Evolutionary conservation across 371 early-diverging fungal genomes (phyloP).

Genomic region (Rhizopus arrhizus): DNA sequence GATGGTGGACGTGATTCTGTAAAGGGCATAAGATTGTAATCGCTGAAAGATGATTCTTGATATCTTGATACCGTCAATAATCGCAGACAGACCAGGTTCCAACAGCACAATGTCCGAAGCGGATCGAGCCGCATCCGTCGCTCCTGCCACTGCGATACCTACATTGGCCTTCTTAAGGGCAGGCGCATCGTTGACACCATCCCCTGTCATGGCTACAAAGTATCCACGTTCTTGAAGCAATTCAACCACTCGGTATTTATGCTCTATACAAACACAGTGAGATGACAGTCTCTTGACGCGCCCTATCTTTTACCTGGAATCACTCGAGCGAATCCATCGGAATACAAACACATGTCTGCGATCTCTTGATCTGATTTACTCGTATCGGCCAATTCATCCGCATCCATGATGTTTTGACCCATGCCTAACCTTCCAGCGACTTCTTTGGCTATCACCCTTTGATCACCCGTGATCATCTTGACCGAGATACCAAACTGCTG

Average conservation of each 20-base stretch:
- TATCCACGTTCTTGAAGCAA: conserved; percentile 51
- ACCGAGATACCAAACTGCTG: conserved; percentile 80
- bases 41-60: conserved; percentile 92
- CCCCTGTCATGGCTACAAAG: conserved; percentile 77
- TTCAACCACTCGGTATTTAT: conserved; percentile 67
- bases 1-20: conserved; percentile 90
- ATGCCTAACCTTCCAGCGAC: conserved; percentile 69
- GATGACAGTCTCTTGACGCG: not conserved
- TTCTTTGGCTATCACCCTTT: conserved; percentile 82
- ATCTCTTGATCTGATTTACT: conserved; percentile 65
- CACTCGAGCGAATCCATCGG: conserved; percentile 83
- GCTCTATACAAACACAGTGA: conserved; percentile 28
- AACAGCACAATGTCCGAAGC: conserved; percentile 93
- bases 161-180: conserved; percentile 71
- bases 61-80: conserved; percentile 82
- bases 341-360: conserved; percentile 72
- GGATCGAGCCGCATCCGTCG: conserved; percentile 92
- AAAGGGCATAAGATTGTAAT: conserved; percentile 87
- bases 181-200: conserved; percentile 90
- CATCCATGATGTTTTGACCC: conserved; percentile 65
- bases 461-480: conserved; percentile 93
- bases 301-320: conserved; percentile 55
- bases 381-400: conserved; percentile 64
- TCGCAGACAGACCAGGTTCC: conserved; percentile 87
- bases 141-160: conserved; percentile 73